Base-by-base conservation (phyloP, 2,329 filamentous ascomycete genomes). In the Aspergillus niger region DNA sequence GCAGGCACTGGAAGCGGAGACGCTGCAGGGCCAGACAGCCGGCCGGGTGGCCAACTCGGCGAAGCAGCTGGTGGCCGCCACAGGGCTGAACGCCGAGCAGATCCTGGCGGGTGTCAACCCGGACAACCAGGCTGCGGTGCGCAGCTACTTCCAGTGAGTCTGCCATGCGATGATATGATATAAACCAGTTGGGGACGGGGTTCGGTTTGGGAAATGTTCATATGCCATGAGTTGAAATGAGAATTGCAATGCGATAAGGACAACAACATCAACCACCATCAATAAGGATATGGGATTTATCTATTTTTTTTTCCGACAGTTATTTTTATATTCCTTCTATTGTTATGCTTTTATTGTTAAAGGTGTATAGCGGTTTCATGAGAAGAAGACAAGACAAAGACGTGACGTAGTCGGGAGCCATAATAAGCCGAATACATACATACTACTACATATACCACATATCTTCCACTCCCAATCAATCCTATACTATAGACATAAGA, bases 1-100 rank as follows among this genome's bases (percentile, higher is more conserved):
- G 26, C 89, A 96, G 75, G 94, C 93, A 20, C 86, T 99, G 13
- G 94, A 97, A 73, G 90, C 91, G 5, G 92, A 97, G 73, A 94
- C 93, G 17, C 82, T 99, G 43, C 91, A 93, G 72, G 93, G 93
- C 20, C 87, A 92, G 72, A 92, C 90, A 20, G 91, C 91, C 26
- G 85, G 82, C 63, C 87, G 89, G 63, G 90, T 97, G 59, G 91
- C 92, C 32, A 82, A 82, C 48, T 88, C 91, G 2, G 91, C 91
- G 38, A 96, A 96, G 80, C 80, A 86, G 55, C 83, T 99, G 54
- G 85, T 97, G 43, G 84, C 87, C 62, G 85, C 85, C 30, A 89
- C 92, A 5, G 88, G 87, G 56, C 81, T 95, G 50, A 90, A 97
- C 70, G 87, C 91, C 2, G 87, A 87, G 62, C 89, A 90, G 66